Percentiles rank a stretch among this genome's conserved stretches.
Evolutionary conservation across 805 yeast species (phyloP).

Genomic region (Candida mattraensis): DNA sequence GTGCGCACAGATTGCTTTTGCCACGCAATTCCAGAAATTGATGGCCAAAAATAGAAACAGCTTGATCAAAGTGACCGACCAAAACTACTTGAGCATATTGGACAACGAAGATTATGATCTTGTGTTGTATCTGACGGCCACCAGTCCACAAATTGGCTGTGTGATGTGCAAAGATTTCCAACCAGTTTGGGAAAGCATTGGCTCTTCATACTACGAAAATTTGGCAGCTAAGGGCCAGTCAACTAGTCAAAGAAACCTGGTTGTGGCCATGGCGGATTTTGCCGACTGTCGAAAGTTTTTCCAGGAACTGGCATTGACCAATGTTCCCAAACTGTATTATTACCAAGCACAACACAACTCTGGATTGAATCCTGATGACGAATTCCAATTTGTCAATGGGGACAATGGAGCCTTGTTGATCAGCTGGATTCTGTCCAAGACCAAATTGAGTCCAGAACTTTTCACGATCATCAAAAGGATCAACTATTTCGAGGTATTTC

Average conservation of each 20-base stretch:
- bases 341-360: slow-evolving; percentile 27
- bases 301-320: slow-evolving; percentile 53
- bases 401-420: slow-evolving; percentile 34
- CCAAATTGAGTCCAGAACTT: slow-evolving; percentile 13
- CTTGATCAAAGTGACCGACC: slow-evolving; percentile 46
- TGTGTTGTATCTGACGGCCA: slow-evolving; percentile 71
- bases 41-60: slow-evolving; percentile 11
- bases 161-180: slow-evolving; percentile 65
- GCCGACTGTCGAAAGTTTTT: slow-evolving; percentile 53
- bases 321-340: slow-evolving; percentile 72
- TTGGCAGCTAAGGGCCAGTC: slow-evolving; percentile 51
- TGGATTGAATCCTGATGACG: slow-evolving; percentile 31
- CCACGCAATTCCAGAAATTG: slow-evolving; percentile 22
- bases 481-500: slow-evolving; percentile 40
- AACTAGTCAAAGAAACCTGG: slow-evolving; percentile 51
- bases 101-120: slow-evolving; percentile 65
- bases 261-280: slow-evolving; percentile 77
- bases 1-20: slow-evolving; percentile 14
- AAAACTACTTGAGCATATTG: slow-evolving; percentile 55
- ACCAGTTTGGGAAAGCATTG: slow-evolving; percentile 63
- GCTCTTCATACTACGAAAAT: slow-evolving; percentile 53
- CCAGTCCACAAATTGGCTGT: slow-evolving; percentile 74
- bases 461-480: slow-evolving; percentile 41
- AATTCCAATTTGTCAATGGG: slow-evolving; percentile 48
- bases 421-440: slow-evolving; percentile 36